phyloP scores from a whole-genome alignment of 2,329 filamentous ascomycete genomes.

The Penicillium sp. region DNA sequence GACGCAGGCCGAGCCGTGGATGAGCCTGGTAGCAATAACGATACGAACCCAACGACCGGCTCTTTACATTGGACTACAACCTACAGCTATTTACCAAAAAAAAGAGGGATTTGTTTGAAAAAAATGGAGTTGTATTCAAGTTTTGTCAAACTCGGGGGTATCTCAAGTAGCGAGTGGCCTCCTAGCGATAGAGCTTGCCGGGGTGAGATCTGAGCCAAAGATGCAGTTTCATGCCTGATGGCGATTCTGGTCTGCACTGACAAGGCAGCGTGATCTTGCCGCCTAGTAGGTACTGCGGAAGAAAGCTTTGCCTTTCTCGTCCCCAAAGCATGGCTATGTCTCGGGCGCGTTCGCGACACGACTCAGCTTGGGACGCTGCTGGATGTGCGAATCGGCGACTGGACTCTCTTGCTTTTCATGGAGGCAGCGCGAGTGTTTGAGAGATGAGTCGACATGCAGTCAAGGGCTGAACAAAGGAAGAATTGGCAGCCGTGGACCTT shows the following conservation, averaged over 20 bases:
- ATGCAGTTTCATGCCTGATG: not conserved
- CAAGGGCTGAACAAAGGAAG: slow-evolving; percentile 2
- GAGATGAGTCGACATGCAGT: slow-evolving; percentile 5
- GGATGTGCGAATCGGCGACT: slow-evolving; percentile 9
- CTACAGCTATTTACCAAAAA: not conserved
- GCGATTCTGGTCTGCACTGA: not conserved
- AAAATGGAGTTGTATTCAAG: not conserved
- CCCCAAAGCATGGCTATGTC: not conserved
- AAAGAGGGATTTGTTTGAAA: not conserved
- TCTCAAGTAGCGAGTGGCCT: not conserved
- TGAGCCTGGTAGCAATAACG: not conserved
- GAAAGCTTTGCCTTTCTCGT: not conserved
- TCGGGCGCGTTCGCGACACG: not conserved
- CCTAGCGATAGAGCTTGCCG: not conserved
- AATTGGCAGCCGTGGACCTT: slow-evolving; percentile 2
- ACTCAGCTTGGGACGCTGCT: slow-evolving; percentile 14
- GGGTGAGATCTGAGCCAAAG: not conserved
- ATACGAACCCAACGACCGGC: not conserved
- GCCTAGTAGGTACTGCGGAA: not conserved
- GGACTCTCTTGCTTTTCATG: slow-evolving; percentile 11
- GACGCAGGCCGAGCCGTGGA: slow-evolving; percentile 8
- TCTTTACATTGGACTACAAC: not conserved
- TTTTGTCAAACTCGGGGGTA: slow-evolving; percentile 6
- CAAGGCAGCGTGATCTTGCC: not conserved
- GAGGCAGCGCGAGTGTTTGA: slow-evolving; percentile 7